Evolutionary conservation across 768 basidiomycete species (phyloP).

Genomic region (Aureoboletus auriporus): DNA sequence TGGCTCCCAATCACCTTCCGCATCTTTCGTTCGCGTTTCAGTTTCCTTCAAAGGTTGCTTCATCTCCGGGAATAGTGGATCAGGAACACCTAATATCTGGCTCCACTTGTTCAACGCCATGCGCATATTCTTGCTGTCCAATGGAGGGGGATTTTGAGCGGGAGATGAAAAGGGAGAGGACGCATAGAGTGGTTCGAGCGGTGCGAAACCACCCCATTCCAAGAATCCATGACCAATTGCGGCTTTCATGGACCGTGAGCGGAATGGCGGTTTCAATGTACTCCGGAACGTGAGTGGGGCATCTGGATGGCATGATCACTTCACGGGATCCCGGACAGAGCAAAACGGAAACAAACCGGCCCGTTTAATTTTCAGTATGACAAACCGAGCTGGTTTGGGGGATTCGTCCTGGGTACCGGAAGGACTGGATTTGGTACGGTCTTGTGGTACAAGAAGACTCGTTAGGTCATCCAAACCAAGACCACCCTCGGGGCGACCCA

Average conservation of each 20-base stretch:
- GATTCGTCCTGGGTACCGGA: constrained; percentile 5
- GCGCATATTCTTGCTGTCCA: constrained; percentile 28
- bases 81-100: constrained; percentile 28
- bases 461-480: constrained; percentile 30
- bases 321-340: neutral
- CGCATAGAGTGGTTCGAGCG: constrained; percentile 26
- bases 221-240: constrained; percentile 29
- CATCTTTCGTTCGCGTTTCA: constrained; percentile 4
- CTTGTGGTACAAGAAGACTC: constrained; percentile 21
- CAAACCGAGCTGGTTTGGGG: constrained; percentile 5
- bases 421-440: neutral
- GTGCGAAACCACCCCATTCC: constrained; percentile 30
- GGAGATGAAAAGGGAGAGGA: constrained; percentile 26
- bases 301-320: constrained; percentile 6
- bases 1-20: constrained; percentile 22
- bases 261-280: constrained; percentile 20
- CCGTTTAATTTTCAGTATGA: constrained; percentile 18
- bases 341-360: constrained; percentile 18
- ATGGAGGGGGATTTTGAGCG: constrained; percentile 5
- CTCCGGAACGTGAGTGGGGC: constrained; percentile 19
- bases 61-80: constrained; percentile 32
- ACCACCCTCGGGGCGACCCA: constrained; percentile 28
- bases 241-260: constrained; percentile 28
- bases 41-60: neutral
- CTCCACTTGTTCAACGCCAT: constrained; percentile 32